These are phyloP conservation scores for Chloris gayana DNA, from an alignment of 176 grass and related monocot genomes.

Conservation along the genomic window DNA sequence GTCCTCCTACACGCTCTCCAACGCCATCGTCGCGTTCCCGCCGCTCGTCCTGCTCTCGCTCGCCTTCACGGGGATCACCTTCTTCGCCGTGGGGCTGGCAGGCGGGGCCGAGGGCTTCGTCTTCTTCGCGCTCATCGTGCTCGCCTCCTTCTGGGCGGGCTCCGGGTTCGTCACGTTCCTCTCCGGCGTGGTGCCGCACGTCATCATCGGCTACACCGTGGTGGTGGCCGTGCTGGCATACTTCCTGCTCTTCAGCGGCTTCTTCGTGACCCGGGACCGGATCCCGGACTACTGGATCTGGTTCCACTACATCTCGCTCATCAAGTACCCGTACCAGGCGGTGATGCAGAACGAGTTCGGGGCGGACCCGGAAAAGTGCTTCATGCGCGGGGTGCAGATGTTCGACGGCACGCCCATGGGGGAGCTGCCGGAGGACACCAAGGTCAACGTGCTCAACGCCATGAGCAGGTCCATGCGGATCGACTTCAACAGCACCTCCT, in stretches of 20 bases:
- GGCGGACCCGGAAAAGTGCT: conserved; percentile 56
- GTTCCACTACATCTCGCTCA: conserved; percentile 84
- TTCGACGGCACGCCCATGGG: conserved; percentile 74
- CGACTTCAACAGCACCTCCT: conserved; percentile 55
- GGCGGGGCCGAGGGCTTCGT: conserved; percentile 54
- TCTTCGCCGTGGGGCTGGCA: conserved; percentile 66
- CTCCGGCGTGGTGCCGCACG: conserved; percentile 64
- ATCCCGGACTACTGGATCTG: conserved; percentile 80
- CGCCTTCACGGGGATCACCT: conserved; percentile 64
- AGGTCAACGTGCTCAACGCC: conserved; percentile 54
- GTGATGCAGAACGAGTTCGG: conserved; percentile 90
- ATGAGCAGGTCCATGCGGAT: conserved; percentile 60
- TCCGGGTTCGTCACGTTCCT: conserved; percentile 82
- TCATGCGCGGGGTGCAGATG: conserved; percentile 76
- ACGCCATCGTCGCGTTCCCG: conserved; percentile 66
- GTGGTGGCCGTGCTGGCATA: conserved; percentile 60
- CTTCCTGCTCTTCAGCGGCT: conserved; percentile 79
- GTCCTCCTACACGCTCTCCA: conserved; percentile 75
- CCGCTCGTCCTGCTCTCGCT: conserved; percentile 66
- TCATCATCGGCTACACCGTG: conserved; percentile 72
- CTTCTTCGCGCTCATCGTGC: conserved; percentile 63
- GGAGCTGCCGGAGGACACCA: conserved; percentile 40
- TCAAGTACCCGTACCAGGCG: conserved; percentile 91
- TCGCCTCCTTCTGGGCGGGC: conserved; percentile 78
- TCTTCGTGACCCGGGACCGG: conserved; percentile 65